A percentile compares a stretch with the other conserved stretches of the same genome.
Conservation (phyloP, 2,329 filamentous ascomycete genomes). For the Emydomyces testavorans region DNA sequence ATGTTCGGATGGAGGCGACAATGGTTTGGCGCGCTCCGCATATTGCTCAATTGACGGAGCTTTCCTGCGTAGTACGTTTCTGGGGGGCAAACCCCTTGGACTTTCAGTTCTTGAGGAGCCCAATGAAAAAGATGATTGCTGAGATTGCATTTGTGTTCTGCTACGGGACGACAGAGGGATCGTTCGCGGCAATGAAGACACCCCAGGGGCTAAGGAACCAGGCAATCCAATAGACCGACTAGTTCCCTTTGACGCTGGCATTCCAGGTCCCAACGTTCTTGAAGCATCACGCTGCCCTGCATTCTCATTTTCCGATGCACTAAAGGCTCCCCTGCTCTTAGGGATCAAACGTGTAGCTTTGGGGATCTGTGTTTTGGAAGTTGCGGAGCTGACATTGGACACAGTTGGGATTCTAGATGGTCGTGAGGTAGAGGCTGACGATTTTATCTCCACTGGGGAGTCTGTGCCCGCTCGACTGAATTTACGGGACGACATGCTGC, state of each 20-base stretch:
- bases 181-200: not conserved
- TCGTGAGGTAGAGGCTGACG: slow-evolving; percentile 20
- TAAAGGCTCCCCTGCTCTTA: slow-evolving; percentile 22
- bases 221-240: not conserved
- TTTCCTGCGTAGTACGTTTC: slow-evolving; percentile 35
- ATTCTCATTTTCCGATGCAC: slow-evolving; percentile 24
- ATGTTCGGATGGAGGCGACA: not conserved
- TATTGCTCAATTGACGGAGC: slow-evolving; percentile 32
- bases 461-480: slow-evolving; percentile 25
- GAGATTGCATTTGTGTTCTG: not conserved
- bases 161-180: not conserved
- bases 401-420: slow-evolving; percentile 19
- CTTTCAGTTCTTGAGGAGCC: slow-evolving; percentile 15
- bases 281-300: not conserved
- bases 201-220: not conserved
- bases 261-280: not conserved
- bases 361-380: slow-evolving; percentile 23
- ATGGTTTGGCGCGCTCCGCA: slow-evolving; percentile 13
- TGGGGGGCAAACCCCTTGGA: slow-evolving; percentile 20
- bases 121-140: slow-evolving; percentile 12
- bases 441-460: slow-evolving; percentile 21
- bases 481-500: slow-evolving; percentile 31
- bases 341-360: slow-evolving; percentile 19
- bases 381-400: slow-evolving; percentile 16
- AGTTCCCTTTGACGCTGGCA: not conserved